Conservation (phyloP, 192 early-diverging fungal species). For the Coemansia aciculifera region DNA sequence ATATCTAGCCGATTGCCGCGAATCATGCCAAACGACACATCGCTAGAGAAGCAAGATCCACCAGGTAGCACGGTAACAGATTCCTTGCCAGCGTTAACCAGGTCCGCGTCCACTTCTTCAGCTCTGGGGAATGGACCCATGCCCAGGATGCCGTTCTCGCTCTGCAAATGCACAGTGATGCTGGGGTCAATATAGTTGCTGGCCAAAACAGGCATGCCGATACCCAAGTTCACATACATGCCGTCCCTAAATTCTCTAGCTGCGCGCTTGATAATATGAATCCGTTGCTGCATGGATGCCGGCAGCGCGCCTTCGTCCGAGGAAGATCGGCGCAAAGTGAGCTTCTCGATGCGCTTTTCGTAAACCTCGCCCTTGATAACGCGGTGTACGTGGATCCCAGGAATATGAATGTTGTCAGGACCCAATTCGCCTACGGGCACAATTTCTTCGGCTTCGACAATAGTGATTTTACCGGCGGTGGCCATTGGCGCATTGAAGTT, state of each 20-base stretch:
- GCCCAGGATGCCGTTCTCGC: conserved; percentile 79
- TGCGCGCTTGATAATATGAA: conserved; percentile 72
- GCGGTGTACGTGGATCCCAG: conserved; percentile 72
- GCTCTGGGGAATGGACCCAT: conserved; percentile 74
- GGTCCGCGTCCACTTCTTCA: conserved; percentile 71
- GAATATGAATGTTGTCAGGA: conserved; percentile 73
- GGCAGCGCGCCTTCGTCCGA: conserved; percentile 32
- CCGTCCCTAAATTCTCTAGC: conserved; percentile 78
- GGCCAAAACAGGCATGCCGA: conserved; percentile 79
- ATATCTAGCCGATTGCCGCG: conserved; percentile 74
- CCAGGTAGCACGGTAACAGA: conserved; percentile 72
- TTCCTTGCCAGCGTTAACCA: conserved; percentile 84
- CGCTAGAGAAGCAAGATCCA: conserved; percentile 69
- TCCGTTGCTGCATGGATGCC: conserved; percentile 54
- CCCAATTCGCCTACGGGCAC: conserved; percentile 67
- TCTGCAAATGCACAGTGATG: conserved; percentile 73
- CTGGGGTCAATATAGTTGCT: conserved; percentile 70
- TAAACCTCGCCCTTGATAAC: conserved; percentile 69
- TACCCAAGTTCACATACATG: conserved; percentile 74
- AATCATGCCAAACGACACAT: conserved; percentile 80
- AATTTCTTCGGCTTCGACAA: conserved; percentile 80
- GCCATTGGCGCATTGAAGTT: conserved; percentile 82
- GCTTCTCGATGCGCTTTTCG: conserved; percentile 73
- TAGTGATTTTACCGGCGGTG: conserved; percentile 69
- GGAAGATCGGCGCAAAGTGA: conserved; percentile 57